A percentile compares a stretch with the other conserved stretches of the same genome.
These are phyloP conservation scores for Bidens hawaiensis DNA, from an alignment of 140 eudicot species.

Conservation along the genomic window DNA sequence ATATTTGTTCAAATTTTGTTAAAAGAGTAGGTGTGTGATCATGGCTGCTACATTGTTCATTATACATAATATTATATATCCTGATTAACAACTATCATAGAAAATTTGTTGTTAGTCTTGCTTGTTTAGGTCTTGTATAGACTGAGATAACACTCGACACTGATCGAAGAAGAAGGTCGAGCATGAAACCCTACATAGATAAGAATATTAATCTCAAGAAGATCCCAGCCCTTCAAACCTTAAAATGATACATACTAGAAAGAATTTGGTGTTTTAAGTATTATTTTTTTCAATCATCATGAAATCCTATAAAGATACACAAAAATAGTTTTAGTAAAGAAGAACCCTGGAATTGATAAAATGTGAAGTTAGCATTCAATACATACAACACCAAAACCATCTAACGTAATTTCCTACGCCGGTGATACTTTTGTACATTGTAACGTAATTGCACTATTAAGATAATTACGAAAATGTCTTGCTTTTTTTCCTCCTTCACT, in stretches of 20 bases:
- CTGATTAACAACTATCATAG: constrained; percentile 8
- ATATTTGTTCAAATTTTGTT: too few species aligned
- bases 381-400: too few species aligned
- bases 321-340: too few species aligned
- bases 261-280: neutral
- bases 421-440: too few species aligned
- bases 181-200: neutral
- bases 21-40: too few species aligned
- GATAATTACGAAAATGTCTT: too few species aligned
- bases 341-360: too few species aligned
- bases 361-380: too few species aligned
- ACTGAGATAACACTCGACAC: neutral
- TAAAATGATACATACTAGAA: neutral
- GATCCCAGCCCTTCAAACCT: constrained; percentile 21
- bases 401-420: too few species aligned
- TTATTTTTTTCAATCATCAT: neutral
- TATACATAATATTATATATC: neutral
- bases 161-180: neutral
- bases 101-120: neutral
- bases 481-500: constrained; percentile 4
- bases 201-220: neutral
- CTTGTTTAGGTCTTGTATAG: neutral
- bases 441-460: too few species aligned
- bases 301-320: too few species aligned
- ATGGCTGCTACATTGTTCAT: too few species aligned